Conservation (phyloP, 2,329 filamentous ascomycete species). For the Cytospora mali region DNA sequence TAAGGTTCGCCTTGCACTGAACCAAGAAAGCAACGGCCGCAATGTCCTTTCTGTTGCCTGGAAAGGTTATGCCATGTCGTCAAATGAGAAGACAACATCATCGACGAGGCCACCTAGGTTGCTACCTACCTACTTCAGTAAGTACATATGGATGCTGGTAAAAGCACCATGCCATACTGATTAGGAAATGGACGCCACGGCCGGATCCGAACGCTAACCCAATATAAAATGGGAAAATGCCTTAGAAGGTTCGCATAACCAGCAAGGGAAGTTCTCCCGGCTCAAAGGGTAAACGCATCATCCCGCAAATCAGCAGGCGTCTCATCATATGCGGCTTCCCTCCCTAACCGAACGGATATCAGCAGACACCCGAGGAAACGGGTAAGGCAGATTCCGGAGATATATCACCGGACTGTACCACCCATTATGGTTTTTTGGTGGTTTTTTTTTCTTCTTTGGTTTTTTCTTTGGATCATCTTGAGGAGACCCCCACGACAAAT, state of each 20-base stretch:
- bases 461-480: too few species aligned
- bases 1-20: not conserved
- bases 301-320: slow-evolving; percentile 16
- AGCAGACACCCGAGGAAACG: slow-evolving; percentile 7
- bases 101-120: not conserved
- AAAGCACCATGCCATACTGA: not conserved
- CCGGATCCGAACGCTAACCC: not conserved
- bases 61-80: not conserved
- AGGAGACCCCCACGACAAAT: too few species aligned
- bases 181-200: not conserved
- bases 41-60: not conserved
- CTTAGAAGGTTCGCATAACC: not conserved
- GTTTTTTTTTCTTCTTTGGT: too few species aligned
- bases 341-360: slow-evolving; percentile 1
- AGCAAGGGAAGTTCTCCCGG: not conserved
- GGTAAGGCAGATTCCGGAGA: slow-evolving; percentile 1
- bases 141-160: not conserved
- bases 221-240: not conserved
- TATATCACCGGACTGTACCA: not conserved
- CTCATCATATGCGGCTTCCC: slow-evolving; percentile 17
- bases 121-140: not conserved
- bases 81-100: not conserved
- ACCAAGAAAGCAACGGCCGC: not conserved
- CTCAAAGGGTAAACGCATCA: not conserved
- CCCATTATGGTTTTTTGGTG: not conserved